phyloP scores from a whole-genome alignment of 495 filamentous ascomycete genomes.

The Aspergillus cavernicola region DNA sequence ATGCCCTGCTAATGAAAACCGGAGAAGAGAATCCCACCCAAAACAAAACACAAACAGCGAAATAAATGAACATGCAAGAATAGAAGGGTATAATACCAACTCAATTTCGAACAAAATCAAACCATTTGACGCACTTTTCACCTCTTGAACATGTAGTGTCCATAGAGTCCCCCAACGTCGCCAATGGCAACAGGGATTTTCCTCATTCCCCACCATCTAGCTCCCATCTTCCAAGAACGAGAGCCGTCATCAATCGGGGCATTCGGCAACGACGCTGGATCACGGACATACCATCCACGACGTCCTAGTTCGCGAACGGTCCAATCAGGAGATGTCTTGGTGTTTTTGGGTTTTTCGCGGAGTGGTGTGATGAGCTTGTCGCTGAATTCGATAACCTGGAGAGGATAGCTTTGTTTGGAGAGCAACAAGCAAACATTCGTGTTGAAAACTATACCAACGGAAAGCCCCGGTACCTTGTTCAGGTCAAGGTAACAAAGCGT shows the following conservation, averaged over 20 bases:
- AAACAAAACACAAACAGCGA: slow-evolving; percentile 11
- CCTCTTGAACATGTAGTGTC: slow-evolving; percentile 78
- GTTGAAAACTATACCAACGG: slow-evolving; percentile 60
- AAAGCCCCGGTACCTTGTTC: slow-evolving; percentile 53
- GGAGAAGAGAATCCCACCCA: slow-evolving; percentile 6
- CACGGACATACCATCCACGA: slow-evolving; percentile 66
- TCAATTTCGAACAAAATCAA: neutral
- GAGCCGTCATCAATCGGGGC: slow-evolving; percentile 45
- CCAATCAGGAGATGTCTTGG: slow-evolving; percentile 58
- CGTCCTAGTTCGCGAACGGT: slow-evolving; percentile 63
- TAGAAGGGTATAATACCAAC: slow-evolving; percentile 18
- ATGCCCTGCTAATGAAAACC: slow-evolving; percentile 1
- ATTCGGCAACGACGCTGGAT: slow-evolving; percentile 37
- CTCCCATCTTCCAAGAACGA: slow-evolving; percentile 83
- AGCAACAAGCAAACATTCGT: slow-evolving; percentile 55
- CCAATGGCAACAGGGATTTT: slow-evolving; percentile 76
- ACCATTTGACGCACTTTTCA: slow-evolving; percentile 25
- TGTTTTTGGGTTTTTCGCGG: slow-evolving; percentile 46
- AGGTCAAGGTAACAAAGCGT: slow-evolving; percentile 78
- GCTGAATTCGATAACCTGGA: slow-evolving; percentile 75
- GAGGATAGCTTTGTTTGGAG: slow-evolving; percentile 57
- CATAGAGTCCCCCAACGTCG: slow-evolving; percentile 83
- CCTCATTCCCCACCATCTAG: slow-evolving; percentile 82
- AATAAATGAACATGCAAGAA: slow-evolving; percentile 16
- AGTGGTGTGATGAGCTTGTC: slow-evolving; percentile 67